Evolutionary conservation across 305 asterid genomes (phyloP), one percentile per base, ranked within the genome.

Genomic region (Rubia balearica): DNA sequence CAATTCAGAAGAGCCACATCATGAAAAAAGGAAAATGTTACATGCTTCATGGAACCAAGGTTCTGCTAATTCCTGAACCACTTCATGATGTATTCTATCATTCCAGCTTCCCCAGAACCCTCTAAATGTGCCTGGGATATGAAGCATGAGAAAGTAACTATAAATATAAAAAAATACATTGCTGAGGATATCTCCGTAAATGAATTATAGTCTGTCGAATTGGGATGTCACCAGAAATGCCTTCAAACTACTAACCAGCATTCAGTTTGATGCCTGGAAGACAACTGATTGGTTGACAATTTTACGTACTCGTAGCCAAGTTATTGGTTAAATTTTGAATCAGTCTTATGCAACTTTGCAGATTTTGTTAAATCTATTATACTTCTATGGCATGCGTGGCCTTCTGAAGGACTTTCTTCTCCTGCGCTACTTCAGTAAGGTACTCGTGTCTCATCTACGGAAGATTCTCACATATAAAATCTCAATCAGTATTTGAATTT

Each of bases 371-470:
- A 77, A 77, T 51, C 60, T 77, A 24, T 49, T 77, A 8, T 77
- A 77, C 24, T 77, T 68, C 57, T 77, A 73, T 38, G 77, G 81
- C 13, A 72, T 77, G 77, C 67, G 81, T 30, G 71, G 77, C 6
- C 59, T 77, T 10, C 65, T 73, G 21, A 77, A 77, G 68, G 77
- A 77, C 5, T 72, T 61, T 43, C 74, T 77, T 68, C 77, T 77
- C 49, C 69, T 68, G 64, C 74, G 77, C 21, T 77, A 77, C 68
- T 73, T 73, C 68, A 77, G 81, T 73, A 77, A 77, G 81, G 81
- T 77, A 77, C 57, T 63, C 48, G 43, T 77, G 36, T 64, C 43
- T 30, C 19, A 16, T 68, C 43, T 36, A 19, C 24, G 43, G 24
- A 0, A 1, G 38, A 45, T 36, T 22, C 65, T 19, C 22, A 65